A percentile compares a stretch with the other conserved stretches of the same genome.
These are phyloP conservation scores for Thermoascus crustaceus DNA, from an alignment of 2,329 filamentous ascomycete genomes.

Conservation along the genomic window DNA sequence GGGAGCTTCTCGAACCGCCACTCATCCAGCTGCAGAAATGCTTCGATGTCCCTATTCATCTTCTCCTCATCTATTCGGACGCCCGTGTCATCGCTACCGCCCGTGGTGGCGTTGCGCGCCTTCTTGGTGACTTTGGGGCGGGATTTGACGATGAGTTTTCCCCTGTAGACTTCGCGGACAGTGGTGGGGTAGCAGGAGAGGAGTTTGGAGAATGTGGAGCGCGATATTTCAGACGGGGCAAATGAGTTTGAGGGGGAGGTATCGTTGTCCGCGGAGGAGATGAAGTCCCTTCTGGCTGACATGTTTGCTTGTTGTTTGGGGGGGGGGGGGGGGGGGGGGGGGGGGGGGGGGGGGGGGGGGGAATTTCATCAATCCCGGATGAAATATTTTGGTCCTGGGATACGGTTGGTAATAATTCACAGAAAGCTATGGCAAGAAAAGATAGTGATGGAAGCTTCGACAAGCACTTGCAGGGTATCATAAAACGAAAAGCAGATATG, in stretches of 20 bases:
- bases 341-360: too few species aligned
- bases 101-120: background rate
- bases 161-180: constrained; percentile 16
- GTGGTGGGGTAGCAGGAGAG: constrained; percentile 20
- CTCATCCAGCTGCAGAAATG: constrained; percentile 26
- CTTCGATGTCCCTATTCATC: constrained; percentile 14
- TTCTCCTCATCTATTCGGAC: too few species aligned
- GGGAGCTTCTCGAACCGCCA: constrained; percentile 33
- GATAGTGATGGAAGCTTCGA: too few species aligned
- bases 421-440: too few species aligned
- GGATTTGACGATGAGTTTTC: constrained; percentile 14
- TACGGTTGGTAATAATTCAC: too few species aligned
- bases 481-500: too few species aligned
- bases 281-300: background rate
- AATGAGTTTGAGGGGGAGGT: constrained; percentile 13
- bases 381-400: too few species aligned
- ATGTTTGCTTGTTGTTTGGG: background rate
- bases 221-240: constrained; percentile 18
- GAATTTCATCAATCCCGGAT: too few species aligned
- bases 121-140: constrained; percentile 17
- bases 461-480: too few species aligned
- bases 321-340: background rate
- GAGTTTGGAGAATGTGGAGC: constrained; percentile 18
- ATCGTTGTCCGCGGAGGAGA: background rate
- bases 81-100: background rate